Evolutionary conservation across 768 basidiomycete genomes (phyloP).

Genomic region (Suillus variegatus): DNA sequence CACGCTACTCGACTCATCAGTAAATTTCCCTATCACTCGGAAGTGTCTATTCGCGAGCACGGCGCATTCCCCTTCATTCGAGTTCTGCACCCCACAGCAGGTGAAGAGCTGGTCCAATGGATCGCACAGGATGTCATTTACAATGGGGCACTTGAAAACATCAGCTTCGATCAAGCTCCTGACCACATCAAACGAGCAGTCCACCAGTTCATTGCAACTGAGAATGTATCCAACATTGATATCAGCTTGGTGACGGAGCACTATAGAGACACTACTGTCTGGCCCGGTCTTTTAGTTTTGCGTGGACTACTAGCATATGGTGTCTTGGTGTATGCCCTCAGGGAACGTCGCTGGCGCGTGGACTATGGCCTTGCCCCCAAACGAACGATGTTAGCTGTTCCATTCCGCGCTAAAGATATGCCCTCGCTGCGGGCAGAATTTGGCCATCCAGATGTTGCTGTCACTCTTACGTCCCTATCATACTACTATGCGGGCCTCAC

Average conservation of each 20-base stretch:
- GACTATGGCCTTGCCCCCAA: neutral
- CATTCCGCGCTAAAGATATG: neutral
- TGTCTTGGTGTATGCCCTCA: neutral
- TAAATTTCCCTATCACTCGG: slow-evolving; percentile 15
- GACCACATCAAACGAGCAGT: slow-evolving; percentile 12
- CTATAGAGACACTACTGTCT: neutral
- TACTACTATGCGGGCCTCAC: neutral
- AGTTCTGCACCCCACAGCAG: slow-evolving; percentile 15
- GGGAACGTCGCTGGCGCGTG: neutral
- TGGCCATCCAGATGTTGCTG: neutral
- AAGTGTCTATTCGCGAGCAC: slow-evolving; percentile 14
- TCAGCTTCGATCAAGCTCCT: slow-evolving; percentile 1
- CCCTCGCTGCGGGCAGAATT: neutral
- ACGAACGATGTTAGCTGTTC: neutral
- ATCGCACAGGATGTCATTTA: slow-evolving; percentile 16
- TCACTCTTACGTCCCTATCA: neutral
- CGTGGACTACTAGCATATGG: neutral
- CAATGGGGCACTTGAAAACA: slow-evolving; percentile 2
- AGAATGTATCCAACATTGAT: slow-evolving; percentile 1
- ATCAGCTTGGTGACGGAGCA: slow-evolving; percentile 13
- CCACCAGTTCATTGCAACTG: slow-evolving; percentile 24
- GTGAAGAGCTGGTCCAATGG: slow-evolving; percentile 10
- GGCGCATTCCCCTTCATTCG: slow-evolving; percentile 14
- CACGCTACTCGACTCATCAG: slow-evolving; percentile 16
- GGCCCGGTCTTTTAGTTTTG: neutral